Evolutionary conservation across 306 rosid species (phyloP), one percentile per base, ranked within the genome.

Genomic region (Cyamopsis tetragonoloba): DNA sequence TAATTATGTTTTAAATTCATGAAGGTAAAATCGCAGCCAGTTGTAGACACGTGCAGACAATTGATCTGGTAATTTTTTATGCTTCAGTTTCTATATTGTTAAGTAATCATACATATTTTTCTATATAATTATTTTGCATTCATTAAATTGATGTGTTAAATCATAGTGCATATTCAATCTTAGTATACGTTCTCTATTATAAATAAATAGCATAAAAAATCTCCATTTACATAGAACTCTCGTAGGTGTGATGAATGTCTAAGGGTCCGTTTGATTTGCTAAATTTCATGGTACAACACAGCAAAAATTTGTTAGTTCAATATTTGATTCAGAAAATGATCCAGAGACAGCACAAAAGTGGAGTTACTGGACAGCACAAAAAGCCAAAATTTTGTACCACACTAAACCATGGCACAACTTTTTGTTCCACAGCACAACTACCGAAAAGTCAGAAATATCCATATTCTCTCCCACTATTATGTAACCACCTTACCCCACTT

Each of bases 21-120:
- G 83, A 82, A 91, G 98, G 95, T 92, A 65, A 92, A 92, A 72
- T 87, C 96, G 35, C 95, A 89, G 66, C 98, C 98, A 11, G 78
- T 89, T 41, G 82, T 82, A 38, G 96, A 92, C 79, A 67, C 55
- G 46, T 43, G 32, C 58, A 82, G 88, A 57, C 89, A 82, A 60
- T 73, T 92, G 82, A 85, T 92, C 79, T 92, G 86, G 86, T 81
- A 77, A 50, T 8, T 55, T 68, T 59, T 30, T 12, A 1, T 48
- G 66, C 81, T 72, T 71, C 56, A 50, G 53, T 59, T 59, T 51
- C 51, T 50, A 39, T 59, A 46, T 42, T 27, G 24, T 69, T 46
- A 4, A 2, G 53, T 17, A 27, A 54, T 49, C 13, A 10, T 14
- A 34, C 22, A 22, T 30, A 31, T 43, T 4, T 22, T 41, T 32